These are phyloP conservation scores for Sclerotinia glacialis DNA, from an alignment of 2,329 filamentous ascomycete genomes.

Conservation along the genomic window DNA sequence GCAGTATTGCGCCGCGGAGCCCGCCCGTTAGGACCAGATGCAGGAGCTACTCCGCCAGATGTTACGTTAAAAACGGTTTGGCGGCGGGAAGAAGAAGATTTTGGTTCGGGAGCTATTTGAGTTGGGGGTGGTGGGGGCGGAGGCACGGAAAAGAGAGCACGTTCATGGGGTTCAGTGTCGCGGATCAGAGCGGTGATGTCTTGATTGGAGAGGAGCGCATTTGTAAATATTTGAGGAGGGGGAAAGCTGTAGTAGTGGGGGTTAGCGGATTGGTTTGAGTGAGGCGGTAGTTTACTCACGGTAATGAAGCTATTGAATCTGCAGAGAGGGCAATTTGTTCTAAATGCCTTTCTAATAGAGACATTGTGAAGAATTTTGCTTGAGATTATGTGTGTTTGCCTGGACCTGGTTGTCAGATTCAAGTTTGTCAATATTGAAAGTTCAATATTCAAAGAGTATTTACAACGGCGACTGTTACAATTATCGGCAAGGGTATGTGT, in stretches of 20 bases:
- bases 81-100: constrained; percentile 44
- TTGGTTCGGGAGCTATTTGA: constrained; percentile 47
- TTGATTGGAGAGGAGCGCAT: constrained; percentile 79
- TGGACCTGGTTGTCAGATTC: neutral
- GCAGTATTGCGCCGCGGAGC: constrained; percentile 71
- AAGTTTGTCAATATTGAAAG: constrained; percentile 1
- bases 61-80: constrained; percentile 67
- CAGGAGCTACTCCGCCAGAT: constrained; percentile 56
- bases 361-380: constrained; percentile 50
- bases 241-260: constrained; percentile 63
- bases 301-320: constrained; percentile 70
- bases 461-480: neutral
- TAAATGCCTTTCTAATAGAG: constrained; percentile 66
- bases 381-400: neutral
- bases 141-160: constrained; percentile 89
- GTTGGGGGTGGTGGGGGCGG: constrained; percentile 48
- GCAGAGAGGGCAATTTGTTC: constrained; percentile 77
- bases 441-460: neutral
- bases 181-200: constrained; percentile 95
- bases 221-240: constrained; percentile 90
- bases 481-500: constrained; percentile 5
- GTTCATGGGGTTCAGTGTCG: constrained; percentile 91
- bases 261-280: constrained; percentile 12
- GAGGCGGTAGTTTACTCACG: constrained; percentile 50
- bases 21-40: constrained; percentile 47